Conservation (phyloP, 352 stramenopile genomes). For the Globisporangium spiculum region DNA sequence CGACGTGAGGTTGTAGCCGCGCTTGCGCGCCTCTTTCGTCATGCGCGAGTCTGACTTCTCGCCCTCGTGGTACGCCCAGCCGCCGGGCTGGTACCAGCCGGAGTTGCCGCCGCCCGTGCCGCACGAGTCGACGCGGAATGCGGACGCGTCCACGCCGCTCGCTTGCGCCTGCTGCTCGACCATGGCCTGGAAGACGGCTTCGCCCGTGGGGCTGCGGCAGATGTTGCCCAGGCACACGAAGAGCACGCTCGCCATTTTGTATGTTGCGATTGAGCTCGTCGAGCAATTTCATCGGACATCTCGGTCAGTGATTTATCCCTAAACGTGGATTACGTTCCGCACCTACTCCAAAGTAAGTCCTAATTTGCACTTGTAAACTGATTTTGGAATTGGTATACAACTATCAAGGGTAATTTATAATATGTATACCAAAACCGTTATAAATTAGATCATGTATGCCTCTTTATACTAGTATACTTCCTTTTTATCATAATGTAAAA, state of each 20-base stretch:
- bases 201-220: constrained; percentile 77
- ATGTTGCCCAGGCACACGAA: constrained; percentile 92
- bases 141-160: constrained; percentile 19
- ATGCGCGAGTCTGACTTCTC: constrained; percentile 82
- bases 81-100: constrained; percentile 71
- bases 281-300: not conserved
- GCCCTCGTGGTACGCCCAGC: constrained; percentile 87
- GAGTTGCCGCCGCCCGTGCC: constrained; percentile 81
- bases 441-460: no score
- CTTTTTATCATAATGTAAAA: no score
- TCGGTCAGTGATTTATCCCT: no score
- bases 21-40: constrained; percentile 81
- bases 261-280: not conserved
- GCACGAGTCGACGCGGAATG: constrained; percentile 79
- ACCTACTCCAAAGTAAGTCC: no score
- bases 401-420: no score
- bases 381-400: no score
- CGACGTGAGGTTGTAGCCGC: constrained; percentile 79
- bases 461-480: no score
- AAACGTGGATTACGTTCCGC: no score
- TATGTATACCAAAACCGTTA: no score
- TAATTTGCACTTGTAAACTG: no score
- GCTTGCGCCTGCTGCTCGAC: constrained; percentile 33
- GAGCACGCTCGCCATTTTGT: constrained; percentile 61
- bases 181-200: constrained; percentile 85